Evolutionary conservation across 2,329 filamentous ascomycete species (phyloP).

Genomic region (Coniella vitis): DNA sequence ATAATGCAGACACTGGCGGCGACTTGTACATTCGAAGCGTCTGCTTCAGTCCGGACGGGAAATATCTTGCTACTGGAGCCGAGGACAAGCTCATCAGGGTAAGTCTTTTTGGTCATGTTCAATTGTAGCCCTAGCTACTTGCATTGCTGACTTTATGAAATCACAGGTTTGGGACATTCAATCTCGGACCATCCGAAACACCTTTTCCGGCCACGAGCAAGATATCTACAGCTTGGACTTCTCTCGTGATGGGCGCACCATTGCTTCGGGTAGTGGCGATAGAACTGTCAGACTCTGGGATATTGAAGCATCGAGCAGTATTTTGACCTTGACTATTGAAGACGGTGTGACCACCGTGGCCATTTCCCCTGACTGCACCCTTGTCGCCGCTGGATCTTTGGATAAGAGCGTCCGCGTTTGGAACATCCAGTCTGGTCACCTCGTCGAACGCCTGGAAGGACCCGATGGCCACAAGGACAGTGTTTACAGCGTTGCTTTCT

Average conservation of each 20-base stretch:
- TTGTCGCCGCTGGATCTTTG: conserved; percentile 87
- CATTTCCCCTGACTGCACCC: conserved; percentile 91
- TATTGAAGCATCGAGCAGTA: conserved; percentile 74
- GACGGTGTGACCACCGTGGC: conserved; percentile 97
- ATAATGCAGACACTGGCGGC: conserved; percentile 76
- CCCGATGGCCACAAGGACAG: conserved; percentile 94
- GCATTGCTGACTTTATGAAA: conserved; percentile 10
- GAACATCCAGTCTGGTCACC: conserved; percentile 80
- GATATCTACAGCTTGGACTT: conserved; percentile 98
- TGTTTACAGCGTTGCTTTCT: conserved; percentile 94
- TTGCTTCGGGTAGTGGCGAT: conserved; percentile 92
- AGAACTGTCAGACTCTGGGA: conserved; percentile 95
- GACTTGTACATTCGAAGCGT: conserved; percentile 97
- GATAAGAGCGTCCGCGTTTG: conserved; percentile 98
- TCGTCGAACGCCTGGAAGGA: conserved; percentile 87
- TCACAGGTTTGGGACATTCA: conserved; percentile 91
- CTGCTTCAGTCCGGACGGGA: conserved; percentile 95
- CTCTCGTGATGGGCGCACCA: conserved; percentile 84
- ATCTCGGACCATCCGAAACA: conserved; percentile 75
- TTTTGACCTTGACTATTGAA: conserved; percentile 84
- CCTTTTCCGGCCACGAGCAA: conserved; percentile 95
- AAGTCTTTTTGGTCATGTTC: conserved; percentile 29
- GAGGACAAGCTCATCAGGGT: conserved; percentile 96
- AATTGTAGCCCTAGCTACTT: conserved; percentile 10
- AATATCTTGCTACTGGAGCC: conserved; percentile 88